Evolutionary conservation across 1,139 yeast genomes (phyloP).

Genomic region (Candida buenavistaensis): DNA sequence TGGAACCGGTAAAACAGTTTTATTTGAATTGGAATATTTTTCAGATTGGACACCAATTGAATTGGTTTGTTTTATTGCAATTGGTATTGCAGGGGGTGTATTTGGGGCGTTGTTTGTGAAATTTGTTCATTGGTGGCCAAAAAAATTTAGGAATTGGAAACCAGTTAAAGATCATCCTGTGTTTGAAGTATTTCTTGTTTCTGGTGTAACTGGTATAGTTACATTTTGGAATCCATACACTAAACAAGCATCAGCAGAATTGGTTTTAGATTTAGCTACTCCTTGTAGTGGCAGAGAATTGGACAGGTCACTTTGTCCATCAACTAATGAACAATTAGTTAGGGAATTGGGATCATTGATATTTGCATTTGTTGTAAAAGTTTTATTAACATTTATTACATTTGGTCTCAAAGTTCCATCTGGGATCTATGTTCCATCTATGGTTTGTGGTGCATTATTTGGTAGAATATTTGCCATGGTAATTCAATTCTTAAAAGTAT

Average conservation of each 20-base stretch:
- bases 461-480: slow-evolving; percentile 55
- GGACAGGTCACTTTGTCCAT: slow-evolving; percentile 45
- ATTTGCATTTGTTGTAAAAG: slow-evolving; percentile 48
- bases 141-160: slow-evolving; percentile 33
- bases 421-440: slow-evolving; percentile 69
- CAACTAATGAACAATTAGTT: slow-evolving; percentile 25
- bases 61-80: slow-evolving; percentile 44
- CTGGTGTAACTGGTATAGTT: slow-evolving; percentile 48
- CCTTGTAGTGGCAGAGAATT: slow-evolving; percentile 37
- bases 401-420: slow-evolving; percentile 66
- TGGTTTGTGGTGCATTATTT: slow-evolving; percentile 68
- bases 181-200: slow-evolving; percentile 49
- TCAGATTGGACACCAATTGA: slow-evolving; percentile 59
- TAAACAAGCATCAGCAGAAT: slow-evolving; percentile 53
- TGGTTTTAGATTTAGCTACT: slow-evolving; percentile 53
- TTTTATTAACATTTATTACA: slow-evolving; percentile 50
- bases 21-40: slow-evolving; percentile 55
- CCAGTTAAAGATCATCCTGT: slow-evolving; percentile 42
- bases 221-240: slow-evolving; percentile 57
- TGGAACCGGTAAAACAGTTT: slow-evolving; percentile 62
- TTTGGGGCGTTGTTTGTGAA: slow-evolving; percentile 58
- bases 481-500: slow-evolving; percentile 41
- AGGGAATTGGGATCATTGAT: slow-evolving; percentile 35
- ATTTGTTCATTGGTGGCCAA: slow-evolving; percentile 53
- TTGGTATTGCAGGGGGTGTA: slow-evolving; percentile 59